Conservation (phyloP, 805 yeast genomes). For the Cyberlindnera maclurae region DNA sequence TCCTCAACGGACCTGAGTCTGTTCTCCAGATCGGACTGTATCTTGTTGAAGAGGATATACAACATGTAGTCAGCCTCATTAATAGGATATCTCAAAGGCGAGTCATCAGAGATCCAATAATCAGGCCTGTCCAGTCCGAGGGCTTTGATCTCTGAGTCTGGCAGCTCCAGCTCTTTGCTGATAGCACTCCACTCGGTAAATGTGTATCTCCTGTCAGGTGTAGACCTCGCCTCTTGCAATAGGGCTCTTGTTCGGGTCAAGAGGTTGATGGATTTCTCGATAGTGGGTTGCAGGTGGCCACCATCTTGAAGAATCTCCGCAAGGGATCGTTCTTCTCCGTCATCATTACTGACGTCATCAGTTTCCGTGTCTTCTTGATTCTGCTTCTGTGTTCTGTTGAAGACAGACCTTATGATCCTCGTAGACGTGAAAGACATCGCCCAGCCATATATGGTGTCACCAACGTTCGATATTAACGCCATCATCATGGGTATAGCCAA, state of each 20-base stretch:
- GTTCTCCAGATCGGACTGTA: constrained; percentile 13
- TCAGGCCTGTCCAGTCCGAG: constrained; percentile 23
- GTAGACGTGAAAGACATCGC: constrained; percentile 18
- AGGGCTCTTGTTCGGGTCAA: constrained; percentile 19
- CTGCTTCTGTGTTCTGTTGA: constrained; percentile 1
- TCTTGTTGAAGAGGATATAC: constrained; percentile 26
- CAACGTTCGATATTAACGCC: constrained; percentile 61
- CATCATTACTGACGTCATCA: constrained; percentile 8
- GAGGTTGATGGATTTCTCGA: constrained; percentile 4
- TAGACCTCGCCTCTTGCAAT: constrained; percentile 8
- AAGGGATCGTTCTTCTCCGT: constrained; percentile 8
- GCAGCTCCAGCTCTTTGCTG: constrained; percentile 25
- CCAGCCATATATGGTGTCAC: constrained; percentile 45
- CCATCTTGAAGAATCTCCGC: constrained; percentile 12
- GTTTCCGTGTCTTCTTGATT: background rate
- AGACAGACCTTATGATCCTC: constrained; percentile 3
- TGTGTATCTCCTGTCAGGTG: constrained; percentile 31
- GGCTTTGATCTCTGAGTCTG: constrained; percentile 15
- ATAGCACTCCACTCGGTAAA: constrained; percentile 47
- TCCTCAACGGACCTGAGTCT: constrained; percentile 4
- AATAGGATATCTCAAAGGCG: constrained; percentile 66
- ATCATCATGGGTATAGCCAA: constrained; percentile 87
- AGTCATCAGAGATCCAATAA: constrained; percentile 59
- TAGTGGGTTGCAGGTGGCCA: constrained; percentile 1
- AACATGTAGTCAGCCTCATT: constrained; percentile 60